These are phyloP conservation scores for Phytophthora sansomeana DNA, from an alignment of 352 stramenopile genomes.

Conservation along the genomic window DNA sequence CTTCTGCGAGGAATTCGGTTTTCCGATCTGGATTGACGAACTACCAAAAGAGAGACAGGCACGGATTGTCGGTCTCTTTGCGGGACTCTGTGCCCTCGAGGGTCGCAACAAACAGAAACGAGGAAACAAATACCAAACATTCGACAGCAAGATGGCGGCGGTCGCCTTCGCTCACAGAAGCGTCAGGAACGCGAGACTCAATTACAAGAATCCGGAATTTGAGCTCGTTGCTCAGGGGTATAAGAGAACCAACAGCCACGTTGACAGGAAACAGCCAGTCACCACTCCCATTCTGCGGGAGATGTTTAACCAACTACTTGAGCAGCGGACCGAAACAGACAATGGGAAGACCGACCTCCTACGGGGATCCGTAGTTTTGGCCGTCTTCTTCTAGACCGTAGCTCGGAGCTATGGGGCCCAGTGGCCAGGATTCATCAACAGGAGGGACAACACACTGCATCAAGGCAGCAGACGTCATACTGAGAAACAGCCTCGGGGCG, in stretches of 20 bases:
- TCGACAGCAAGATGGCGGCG: slow-evolving; percentile 30
- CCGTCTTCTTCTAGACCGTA: slow-evolving; percentile 37
- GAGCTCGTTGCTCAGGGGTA: slow-evolving; percentile 34
- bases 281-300: slow-evolving; percentile 34
- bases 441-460: neutral
- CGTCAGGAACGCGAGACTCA: slow-evolving; percentile 25
- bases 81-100: slow-evolving; percentile 16
- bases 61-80: slow-evolving; percentile 28
- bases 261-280: slow-evolving; percentile 38
- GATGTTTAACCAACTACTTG: slow-evolving; percentile 7
- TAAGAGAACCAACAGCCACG: slow-evolving; percentile 34
- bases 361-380: slow-evolving; percentile 32
- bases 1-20: slow-evolving; percentile 5
- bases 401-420: slow-evolving; percentile 30
- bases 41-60: slow-evolving; percentile 19
- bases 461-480: neutral
- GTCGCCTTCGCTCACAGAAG: slow-evolving; percentile 21
- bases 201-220: slow-evolving; percentile 36
- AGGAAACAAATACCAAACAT: slow-evolving; percentile 35
- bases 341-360: neutral
- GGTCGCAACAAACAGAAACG: slow-evolving; percentile 24
- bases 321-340: neutral
- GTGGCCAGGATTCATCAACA: neutral
- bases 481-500: neutral
- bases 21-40: slow-evolving; percentile 22